Evolutionary conservation across 768 basidiomycete genomes (phyloP).

Genomic region (Calocybe indica): DNA sequence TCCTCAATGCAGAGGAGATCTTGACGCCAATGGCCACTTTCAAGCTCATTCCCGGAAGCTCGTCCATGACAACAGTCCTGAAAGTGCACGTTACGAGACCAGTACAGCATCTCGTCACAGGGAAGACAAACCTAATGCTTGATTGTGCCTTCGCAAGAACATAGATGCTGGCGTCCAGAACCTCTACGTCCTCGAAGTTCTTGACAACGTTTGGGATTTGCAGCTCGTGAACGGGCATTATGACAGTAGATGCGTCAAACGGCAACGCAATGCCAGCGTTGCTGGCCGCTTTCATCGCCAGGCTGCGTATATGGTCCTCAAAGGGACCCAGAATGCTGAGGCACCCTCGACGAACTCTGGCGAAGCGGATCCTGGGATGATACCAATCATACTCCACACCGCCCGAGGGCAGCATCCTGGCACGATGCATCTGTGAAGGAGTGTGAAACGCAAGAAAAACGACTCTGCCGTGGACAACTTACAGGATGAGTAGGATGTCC

Average conservation of each 20-base stretch:
- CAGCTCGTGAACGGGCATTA: constrained; percentile 50
- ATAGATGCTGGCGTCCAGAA: constrained; percentile 34
- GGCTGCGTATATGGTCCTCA: constrained; percentile 23
- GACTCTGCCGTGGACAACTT: constrained; percentile 7
- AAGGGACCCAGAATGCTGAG: constrained; percentile 39
- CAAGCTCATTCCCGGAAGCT: constrained; percentile 37
- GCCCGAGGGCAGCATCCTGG: constrained; percentile 32
- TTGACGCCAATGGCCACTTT: constrained; percentile 52
- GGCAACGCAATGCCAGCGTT: constrained; percentile 20
- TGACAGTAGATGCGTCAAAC: constrained; percentile 21
- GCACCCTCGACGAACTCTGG: constrained; percentile 29
- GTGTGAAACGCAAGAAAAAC: background rate
- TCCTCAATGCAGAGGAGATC: constrained; percentile 51
- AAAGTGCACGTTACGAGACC: constrained; percentile 1
- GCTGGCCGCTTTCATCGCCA: constrained; percentile 28
- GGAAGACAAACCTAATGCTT: constrained; percentile 40
- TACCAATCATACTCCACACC: constrained; percentile 46
- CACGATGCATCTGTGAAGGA: constrained; percentile 46
- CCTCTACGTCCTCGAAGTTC: constrained; percentile 36
- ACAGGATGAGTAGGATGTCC: constrained; percentile 60
- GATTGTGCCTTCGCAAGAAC: constrained; percentile 42
- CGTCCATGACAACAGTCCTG: constrained; percentile 43
- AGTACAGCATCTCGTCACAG: background rate
- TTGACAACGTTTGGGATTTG: constrained; percentile 38
- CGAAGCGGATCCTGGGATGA: constrained; percentile 43